phyloP scores from a whole-genome alignment of 2,329 filamentous ascomycete genomes.

The Allantophomopsis cytisporea region DNA sequence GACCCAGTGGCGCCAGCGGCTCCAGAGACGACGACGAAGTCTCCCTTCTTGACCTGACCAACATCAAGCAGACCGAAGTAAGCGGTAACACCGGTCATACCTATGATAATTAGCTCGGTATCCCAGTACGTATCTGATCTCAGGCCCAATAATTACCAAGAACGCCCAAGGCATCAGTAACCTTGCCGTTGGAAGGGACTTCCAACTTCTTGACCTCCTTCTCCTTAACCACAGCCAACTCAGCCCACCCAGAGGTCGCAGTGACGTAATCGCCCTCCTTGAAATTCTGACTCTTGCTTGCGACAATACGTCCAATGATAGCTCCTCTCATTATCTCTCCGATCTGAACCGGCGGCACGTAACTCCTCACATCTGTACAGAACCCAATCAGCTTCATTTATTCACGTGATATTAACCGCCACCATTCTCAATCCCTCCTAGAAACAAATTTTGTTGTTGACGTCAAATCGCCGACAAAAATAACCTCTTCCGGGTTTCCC shows the following conservation, averaged over 20 bases:
- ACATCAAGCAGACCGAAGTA: slow-evolving; percentile 64
- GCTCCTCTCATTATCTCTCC: slow-evolving; percentile 55
- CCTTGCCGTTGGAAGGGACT: slow-evolving; percentile 25
- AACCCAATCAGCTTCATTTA: no score
- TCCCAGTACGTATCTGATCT: background rate
- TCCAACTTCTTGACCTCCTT: slow-evolving; percentile 28
- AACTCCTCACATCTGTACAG: slow-evolving; percentile 34
- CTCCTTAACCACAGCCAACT: slow-evolving; percentile 45
- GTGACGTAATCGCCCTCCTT: slow-evolving; percentile 43
- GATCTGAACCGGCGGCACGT: slow-evolving; percentile 54
- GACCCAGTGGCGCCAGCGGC: slow-evolving; percentile 69
- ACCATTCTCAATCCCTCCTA: no score
- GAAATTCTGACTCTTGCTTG: slow-evolving; percentile 39
- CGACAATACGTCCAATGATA: slow-evolving; percentile 46
- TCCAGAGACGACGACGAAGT: slow-evolving; percentile 65
- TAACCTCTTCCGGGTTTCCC: no score
- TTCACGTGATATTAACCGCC: no score
- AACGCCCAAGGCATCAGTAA: slow-evolving; percentile 47
- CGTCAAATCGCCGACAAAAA: no score
- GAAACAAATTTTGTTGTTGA: no score
- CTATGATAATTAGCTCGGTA: slow-evolving; percentile 24
- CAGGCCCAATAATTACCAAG: slow-evolving; percentile 16
- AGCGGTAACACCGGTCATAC: slow-evolving; percentile 59
- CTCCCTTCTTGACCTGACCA: slow-evolving; percentile 51
- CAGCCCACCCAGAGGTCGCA: slow-evolving; percentile 47